These are phyloP conservation scores for Dorcoceras hygrometricum DNA, from an alignment of 257 asterid species.

Conservation along the genomic window DNA sequence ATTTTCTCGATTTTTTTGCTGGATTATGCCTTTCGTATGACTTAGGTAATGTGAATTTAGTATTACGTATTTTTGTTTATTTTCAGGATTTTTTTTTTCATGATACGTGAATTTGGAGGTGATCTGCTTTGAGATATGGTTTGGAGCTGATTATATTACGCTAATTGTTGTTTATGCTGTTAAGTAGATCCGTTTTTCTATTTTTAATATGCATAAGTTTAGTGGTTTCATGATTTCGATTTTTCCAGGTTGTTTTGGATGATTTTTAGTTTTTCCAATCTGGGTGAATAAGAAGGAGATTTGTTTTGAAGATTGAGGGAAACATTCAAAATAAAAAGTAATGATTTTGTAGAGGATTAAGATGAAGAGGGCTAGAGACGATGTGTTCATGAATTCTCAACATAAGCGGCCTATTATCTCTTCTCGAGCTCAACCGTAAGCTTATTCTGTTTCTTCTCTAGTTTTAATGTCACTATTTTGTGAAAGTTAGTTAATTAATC, in stretches of 20 bases:
- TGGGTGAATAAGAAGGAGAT: slow-evolving; percentile 42
- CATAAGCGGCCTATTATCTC: slow-evolving; percentile 51
- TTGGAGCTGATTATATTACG: slow-evolving; percentile 29
- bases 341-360: slow-evolving; percentile 23
- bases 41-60: slow-evolving; percentile 53
- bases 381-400: slow-evolving; percentile 45
- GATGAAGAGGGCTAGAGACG: slow-evolving; percentile 82
- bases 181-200: slow-evolving; percentile 48
- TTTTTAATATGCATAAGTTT: slow-evolving; percentile 29
- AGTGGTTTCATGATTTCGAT: slow-evolving; percentile 29
- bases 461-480: slow-evolving; percentile 1
- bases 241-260: slow-evolving; percentile 38
- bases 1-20: slow-evolving; percentile 13
- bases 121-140: slow-evolving; percentile 49
- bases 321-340: slow-evolving; percentile 3
- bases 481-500: background rate
- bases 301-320: slow-evolving; percentile 30
- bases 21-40: slow-evolving; percentile 29
- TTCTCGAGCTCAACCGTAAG: slow-evolving; percentile 61
- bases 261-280: slow-evolving; percentile 25
- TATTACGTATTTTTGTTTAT: slow-evolving; percentile 22
- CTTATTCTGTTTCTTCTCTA: slow-evolving; percentile 10
- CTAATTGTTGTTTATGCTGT: slow-evolving; percentile 31
- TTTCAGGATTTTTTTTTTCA: slow-evolving; percentile 29
- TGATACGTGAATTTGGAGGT: slow-evolving; percentile 33